Base-by-base conservation (phyloP, 148 eudicot species). In the Beta vulgaris region DNA sequence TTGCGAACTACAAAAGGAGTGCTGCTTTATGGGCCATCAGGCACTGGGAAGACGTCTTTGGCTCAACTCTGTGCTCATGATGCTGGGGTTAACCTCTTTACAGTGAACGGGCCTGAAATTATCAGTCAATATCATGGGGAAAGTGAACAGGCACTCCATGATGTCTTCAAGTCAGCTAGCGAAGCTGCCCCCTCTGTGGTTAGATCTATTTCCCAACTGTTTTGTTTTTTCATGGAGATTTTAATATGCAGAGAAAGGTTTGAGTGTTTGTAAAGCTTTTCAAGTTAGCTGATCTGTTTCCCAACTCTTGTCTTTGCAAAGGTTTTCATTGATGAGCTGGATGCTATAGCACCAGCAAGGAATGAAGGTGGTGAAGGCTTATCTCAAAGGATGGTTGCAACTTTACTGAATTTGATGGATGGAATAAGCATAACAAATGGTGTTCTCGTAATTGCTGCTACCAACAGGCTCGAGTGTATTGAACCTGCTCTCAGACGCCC, bases 401-500 rank as follows among this genome's bases (percentile, higher is more conserved):
- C 99, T 26, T 81, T 95, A 79, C 81, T 92, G 65, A 88, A 86
- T 85, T 80, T 91, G 77, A 95, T 95, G 97, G 97, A 95, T 81
- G 98, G 97, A 36, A 86, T 94, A 59, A 85, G 87, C 77, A 85
- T 84, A 78, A 79, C 81, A 48, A 84, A 92, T 74, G 93, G 93
- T 32, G 28, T 92, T 35, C 91, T 95, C 81, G 81, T 92, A 35
- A 85, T 95, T 85, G 98, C 97, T 76, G 97, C 97, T 29, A 92
- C 98, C 61, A 95, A 90, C 77, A 82, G 93, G 73, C 81, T 89
- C 49, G 98, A 95, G 80, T 85, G 90, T 79, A 87, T 95, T 79
- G 97, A 92, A 79, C 96, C 98, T 63, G 97, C 98, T 70, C 92
- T 95, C 43, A 90, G 98, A 82, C 89, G 96, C 40, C 92, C 97